These are phyloP conservation scores for Xylaria nigripes DNA, from an alignment of 495 filamentous ascomycete genomes.

Conservation along the genomic window DNA sequence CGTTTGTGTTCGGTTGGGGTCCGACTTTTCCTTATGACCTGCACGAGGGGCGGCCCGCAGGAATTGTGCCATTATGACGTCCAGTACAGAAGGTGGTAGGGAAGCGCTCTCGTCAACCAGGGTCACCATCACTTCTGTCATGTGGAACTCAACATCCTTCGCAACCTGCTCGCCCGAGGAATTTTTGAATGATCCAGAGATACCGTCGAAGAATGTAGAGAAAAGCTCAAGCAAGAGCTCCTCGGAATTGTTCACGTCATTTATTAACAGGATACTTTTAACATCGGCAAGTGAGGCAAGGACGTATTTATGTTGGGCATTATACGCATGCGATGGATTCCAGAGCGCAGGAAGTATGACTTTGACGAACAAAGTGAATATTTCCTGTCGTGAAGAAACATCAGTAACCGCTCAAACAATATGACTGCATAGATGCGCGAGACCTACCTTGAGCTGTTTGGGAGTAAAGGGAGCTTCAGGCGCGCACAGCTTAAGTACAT, in stretches of 20 bases:
- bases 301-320: constrained; percentile 84
- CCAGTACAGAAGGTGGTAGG: constrained; percentile 77
- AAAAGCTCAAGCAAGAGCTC: constrained; percentile 73
- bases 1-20: constrained; percentile 51
- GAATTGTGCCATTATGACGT: constrained; percentile 93
- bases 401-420: constrained; percentile 1
- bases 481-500: constrained; percentile 88
- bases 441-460: constrained; percentile 74
- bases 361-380: constrained; percentile 81
- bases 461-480: constrained; percentile 91
- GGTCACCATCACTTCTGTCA: constrained; percentile 75
- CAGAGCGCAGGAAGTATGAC: constrained; percentile 76
- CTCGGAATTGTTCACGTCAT: constrained; percentile 77
- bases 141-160: constrained; percentile 86
- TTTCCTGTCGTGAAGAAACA: constrained; percentile 52
- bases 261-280: constrained; percentile 88
- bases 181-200: constrained; percentile 67
- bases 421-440: neutral
- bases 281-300: constrained; percentile 81
- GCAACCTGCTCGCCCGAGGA: constrained; percentile 69
- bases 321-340: constrained; percentile 84
- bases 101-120: constrained; percentile 78
- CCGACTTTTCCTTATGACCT: constrained; percentile 45
- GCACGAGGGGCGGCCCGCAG: constrained; percentile 69
- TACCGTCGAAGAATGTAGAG: constrained; percentile 80